Evolutionary conservation across 768 basidiomycete species (phyloP).

Genomic region (Hydnomerulius pinastri): DNA sequence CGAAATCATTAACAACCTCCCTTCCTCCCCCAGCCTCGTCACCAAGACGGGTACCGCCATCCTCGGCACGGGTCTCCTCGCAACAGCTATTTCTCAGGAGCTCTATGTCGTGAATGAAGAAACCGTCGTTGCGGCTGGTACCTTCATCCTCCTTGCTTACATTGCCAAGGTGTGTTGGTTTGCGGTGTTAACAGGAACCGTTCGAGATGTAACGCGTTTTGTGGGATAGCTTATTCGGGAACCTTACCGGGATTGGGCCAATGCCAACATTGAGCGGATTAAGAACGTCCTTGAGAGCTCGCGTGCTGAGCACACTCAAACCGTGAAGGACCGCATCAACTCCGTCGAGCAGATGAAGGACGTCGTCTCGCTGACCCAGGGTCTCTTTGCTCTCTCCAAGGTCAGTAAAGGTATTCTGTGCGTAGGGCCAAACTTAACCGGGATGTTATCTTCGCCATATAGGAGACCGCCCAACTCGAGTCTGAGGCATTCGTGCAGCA

Average conservation of each 20-base stretch:
- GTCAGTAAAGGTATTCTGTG: constrained; percentile 36
- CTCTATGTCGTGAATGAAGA: constrained; percentile 98
- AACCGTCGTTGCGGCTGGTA: constrained; percentile 83
- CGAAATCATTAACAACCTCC: constrained; percentile 85
- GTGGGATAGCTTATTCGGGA: constrained; percentile 65
- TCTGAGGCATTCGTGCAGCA: constrained; percentile 85
- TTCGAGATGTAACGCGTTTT: constrained; percentile 12
- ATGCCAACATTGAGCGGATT: constrained; percentile 83
- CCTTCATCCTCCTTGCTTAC: constrained; percentile 78
- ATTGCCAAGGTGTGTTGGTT: constrained; percentile 67
- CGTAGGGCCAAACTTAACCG: not conserved
- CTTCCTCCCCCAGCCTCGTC: constrained; percentile 82
- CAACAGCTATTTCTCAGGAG: constrained; percentile 94
- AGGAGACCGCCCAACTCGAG: constrained; percentile 94
- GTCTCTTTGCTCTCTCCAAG: constrained; percentile 91
- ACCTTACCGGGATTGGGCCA: constrained; percentile 93
- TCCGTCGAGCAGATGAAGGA: constrained; percentile 95
- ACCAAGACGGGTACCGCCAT: constrained; percentile 95
- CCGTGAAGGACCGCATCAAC: constrained; percentile 90
- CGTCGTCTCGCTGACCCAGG: constrained; percentile 87
- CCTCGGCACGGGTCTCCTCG: constrained; percentile 85
- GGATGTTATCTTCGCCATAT: not conserved
- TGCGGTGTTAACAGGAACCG: not conserved
- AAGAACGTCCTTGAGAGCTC: constrained; percentile 78
- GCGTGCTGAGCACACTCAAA: constrained; percentile 87